phyloP scores from a whole-genome alignment of 2,329 filamentous ascomycete genomes.

The Elsinoe necatrix region DNA sequence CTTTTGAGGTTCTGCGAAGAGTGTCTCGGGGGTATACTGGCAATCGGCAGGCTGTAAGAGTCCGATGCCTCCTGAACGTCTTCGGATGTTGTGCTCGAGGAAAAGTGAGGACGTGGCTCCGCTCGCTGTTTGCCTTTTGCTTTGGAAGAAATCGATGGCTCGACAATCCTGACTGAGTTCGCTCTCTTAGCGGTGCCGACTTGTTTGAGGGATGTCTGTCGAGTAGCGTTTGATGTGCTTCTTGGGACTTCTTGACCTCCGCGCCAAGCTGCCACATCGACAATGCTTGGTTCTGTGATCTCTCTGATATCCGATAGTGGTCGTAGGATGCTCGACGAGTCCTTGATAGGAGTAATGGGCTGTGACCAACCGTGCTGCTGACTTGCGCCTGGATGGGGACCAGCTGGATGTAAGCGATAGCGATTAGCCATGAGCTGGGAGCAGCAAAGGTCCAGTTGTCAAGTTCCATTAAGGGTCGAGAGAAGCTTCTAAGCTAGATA shows the following conservation, averaged over 20 bases:
- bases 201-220: slow-evolving; percentile 22
- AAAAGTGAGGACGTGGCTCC: slow-evolving; percentile 15
- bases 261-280: slow-evolving; percentile 24
- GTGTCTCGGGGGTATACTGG: slow-evolving; percentile 38
- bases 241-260: slow-evolving; percentile 12
- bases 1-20: slow-evolving; percentile 31
- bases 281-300: slow-evolving; percentile 41
- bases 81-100: slow-evolving; percentile 23
- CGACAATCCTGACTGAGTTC: slow-evolving; percentile 24
- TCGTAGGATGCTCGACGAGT: slow-evolving; percentile 29
- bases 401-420: neutral
- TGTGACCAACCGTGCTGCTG: slow-evolving; percentile 5
- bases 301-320: slow-evolving; percentile 44
- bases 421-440: slow-evolving; percentile 14
- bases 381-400: neutral
- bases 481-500: neutral
- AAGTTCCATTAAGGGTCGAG: slow-evolving; percentile 6
- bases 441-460: neutral
- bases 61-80: slow-evolving; percentile 32
- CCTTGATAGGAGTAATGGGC: slow-evolving; percentile 13
- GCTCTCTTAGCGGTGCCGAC: slow-evolving; percentile 21
- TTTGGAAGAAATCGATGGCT: slow-evolving; percentile 11
- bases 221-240: slow-evolving; percentile 23
- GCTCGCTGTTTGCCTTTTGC: slow-evolving; percentile 16
- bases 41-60: slow-evolving; percentile 39